A percentile compares a stretch with the other conserved stretches of the same genome.
Evolutionary conservation across 768 basidiomycete species (phyloP).

Genomic region (Termitomyces sp.): DNA sequence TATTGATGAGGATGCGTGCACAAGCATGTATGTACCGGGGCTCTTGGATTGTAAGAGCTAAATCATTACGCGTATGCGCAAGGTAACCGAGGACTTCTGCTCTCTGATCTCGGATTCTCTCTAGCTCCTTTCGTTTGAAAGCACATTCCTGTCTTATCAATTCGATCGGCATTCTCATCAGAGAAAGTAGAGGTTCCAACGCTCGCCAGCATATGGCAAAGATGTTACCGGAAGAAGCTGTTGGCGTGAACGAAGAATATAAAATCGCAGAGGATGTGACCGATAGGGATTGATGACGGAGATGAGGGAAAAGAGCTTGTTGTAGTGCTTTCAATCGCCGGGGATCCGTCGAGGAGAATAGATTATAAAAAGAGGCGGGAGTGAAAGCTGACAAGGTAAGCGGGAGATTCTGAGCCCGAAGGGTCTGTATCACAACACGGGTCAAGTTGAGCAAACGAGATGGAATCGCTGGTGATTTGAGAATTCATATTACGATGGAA

Average conservation of each 20-base stretch:
- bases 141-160: slow-evolving; percentile 65
- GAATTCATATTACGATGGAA: neutral
- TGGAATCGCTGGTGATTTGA: slow-evolving; percentile 36
- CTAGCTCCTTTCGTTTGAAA: slow-evolving; percentile 51
- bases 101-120: slow-evolving; percentile 58
- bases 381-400: slow-evolving; percentile 40
- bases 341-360: slow-evolving; percentile 40
- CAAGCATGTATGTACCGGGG: slow-evolving; percentile 13
- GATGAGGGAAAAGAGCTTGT: slow-evolving; percentile 62
- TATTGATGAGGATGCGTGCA: slow-evolving; percentile 12
- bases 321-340: slow-evolving; percentile 47
- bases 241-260: slow-evolving; percentile 3
- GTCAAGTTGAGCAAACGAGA: slow-evolving; percentile 30
- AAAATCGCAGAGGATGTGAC: slow-evolving; percentile 15
- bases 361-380: slow-evolving; percentile 38
- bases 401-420: slow-evolving; percentile 39
- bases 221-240: slow-evolving; percentile 3
- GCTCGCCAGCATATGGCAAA: slow-evolving; percentile 9
- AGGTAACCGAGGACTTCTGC: slow-evolving; percentile 66
- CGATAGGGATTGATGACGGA: slow-evolving; percentile 14
- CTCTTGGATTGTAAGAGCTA: slow-evolving; percentile 28
- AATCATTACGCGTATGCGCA: slow-evolving; percentile 42
- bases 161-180: slow-evolving; percentile 47
- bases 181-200: slow-evolving; percentile 16
- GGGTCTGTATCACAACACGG: slow-evolving; percentile 31